A percentile compares a stretch with the other conserved stretches of the same genome.
These are phyloP conservation scores for Aspergillus incahuasiensis DNA, from an alignment of 495 filamentous ascomycete genomes.

Conservation along the genomic window DNA sequence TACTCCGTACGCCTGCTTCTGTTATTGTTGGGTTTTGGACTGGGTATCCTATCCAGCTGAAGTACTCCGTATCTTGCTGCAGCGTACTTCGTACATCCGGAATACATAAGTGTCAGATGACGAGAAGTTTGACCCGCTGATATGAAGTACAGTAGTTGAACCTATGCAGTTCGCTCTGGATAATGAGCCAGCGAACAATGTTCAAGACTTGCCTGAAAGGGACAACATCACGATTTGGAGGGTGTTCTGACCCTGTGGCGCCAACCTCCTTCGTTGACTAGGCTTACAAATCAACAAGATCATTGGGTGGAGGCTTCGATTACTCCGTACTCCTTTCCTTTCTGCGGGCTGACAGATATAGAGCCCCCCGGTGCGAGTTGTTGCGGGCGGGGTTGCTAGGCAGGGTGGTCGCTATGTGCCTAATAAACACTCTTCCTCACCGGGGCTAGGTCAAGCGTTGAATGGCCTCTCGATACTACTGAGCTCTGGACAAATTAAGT, in stretches of 20 bases:
- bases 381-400: not conserved
- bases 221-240: not conserved
- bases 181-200: not conserved
- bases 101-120: too few species aligned
- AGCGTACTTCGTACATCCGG: too few species aligned
- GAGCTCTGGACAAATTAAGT: not conserved
- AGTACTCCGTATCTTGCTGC: too few species aligned
- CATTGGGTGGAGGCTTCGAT: not conserved
- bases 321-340: not conserved
- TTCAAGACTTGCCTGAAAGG: not conserved
- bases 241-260: not conserved
- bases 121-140: too few species aligned
- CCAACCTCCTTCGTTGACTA: not conserved
- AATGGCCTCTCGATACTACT: not conserved
- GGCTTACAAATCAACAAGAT: not conserved
- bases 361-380: not conserved
- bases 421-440: not conserved
- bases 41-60: too few species aligned
- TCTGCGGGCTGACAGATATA: not conserved
- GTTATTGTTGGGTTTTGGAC: not conserved
- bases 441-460: not conserved
- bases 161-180: not conserved
- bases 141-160: too few species aligned
- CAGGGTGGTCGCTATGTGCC: not conserved
- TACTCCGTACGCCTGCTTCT: not conserved